Base-by-base conservation (phyloP, 768 basidiomycete species). In the Fomitopsis serialis region DNA sequence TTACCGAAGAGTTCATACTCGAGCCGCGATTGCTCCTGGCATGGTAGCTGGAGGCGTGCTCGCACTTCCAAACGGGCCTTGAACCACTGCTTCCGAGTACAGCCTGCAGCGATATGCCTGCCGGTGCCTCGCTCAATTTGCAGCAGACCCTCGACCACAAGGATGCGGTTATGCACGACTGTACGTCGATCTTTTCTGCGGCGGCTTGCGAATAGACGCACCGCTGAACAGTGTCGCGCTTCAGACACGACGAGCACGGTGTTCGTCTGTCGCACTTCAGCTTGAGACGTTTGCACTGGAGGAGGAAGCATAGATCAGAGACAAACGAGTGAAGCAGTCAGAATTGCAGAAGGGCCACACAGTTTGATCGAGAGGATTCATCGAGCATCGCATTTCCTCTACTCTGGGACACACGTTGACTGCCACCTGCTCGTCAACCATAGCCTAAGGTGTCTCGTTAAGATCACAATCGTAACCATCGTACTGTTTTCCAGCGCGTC, bases 151-250 rank as follows among this genome's bases (percentile, higher is more conserved):
- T 92, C 89, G 57, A 91, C 77, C 53, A 80, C 77, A 25, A 86
- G 80, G 25, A 91, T 75, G 12, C 89, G 80, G 67, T 92, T 92
- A 63, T 92, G 87, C 37, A 92, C 1, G 88, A 88, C 62, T 92
- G 89, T 1, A 92, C 73, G 67, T 92, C 90, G 42, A 92, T 84
- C 79, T 92, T 92, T 72, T 92, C 90, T 17, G 87, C 84, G 0
- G 90, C 90, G 15, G 87, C 89, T 22, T 87, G 81, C 0, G 89
- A 88, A 66, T 91, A 91, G 5, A 85, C 75, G 61, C 89, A 91
- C 59, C 86, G 75, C 3, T 73, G 71, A 11, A 86, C 78, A 0
- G 87, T 89, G 63, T 89, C 85, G 56, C 89, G 84, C 64, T 92
- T 92, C 17, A 81, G 77, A 60, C 91, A 92, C 24, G 83, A 84